Percentiles rank a stretch among this genome's conserved stretches.
Evolutionary conservation across 2,329 filamentous ascomycete species (phyloP).

Genomic region (Colletotrichum costaricense): DNA sequence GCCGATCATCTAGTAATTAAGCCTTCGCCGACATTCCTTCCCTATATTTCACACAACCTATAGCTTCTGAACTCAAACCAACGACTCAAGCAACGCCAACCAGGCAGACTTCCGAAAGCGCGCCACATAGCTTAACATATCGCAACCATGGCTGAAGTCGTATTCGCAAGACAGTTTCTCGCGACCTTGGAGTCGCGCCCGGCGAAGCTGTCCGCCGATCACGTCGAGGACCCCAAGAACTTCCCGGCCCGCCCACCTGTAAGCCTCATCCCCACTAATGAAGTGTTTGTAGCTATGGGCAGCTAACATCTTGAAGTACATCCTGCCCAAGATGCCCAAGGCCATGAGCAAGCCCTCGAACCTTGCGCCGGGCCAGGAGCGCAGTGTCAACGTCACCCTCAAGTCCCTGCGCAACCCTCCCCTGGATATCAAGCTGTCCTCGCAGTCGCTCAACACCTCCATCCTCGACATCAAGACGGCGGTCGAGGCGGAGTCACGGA

Average conservation of each 20-base stretch:
- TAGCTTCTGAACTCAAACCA: background rate
- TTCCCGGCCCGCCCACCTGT: slow-evolving; percentile 84
- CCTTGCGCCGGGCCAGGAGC: slow-evolving; percentile 64
- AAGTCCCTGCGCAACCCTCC: slow-evolving; percentile 83
- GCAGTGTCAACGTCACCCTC: slow-evolving; percentile 69
- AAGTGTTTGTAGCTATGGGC: slow-evolving; percentile 16
- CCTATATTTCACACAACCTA: background rate
- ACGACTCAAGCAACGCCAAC: background rate
- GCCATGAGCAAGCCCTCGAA: slow-evolving; percentile 62
- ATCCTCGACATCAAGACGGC: slow-evolving; percentile 82
- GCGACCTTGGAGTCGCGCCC: slow-evolving; percentile 81
- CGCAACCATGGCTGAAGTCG: slow-evolving; percentile 78
- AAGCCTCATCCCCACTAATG: slow-evolving; percentile 48
- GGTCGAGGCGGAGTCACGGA: slow-evolving; percentile 71
- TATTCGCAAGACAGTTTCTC: slow-evolving; percentile 88
- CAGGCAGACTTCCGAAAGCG: background rate
- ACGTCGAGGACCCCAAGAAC: slow-evolving; percentile 86
- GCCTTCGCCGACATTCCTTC: background rate
- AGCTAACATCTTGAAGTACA: slow-evolving; percentile 63
- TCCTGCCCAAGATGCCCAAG: slow-evolving; percentile 75
- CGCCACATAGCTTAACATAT: background rate
- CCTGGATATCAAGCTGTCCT: slow-evolving; percentile 73
- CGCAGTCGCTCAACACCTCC: slow-evolving; percentile 75
- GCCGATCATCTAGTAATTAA: slow-evolving; percentile 1
- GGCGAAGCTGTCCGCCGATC: slow-evolving; percentile 85